These are phyloP conservation scores for Globisporangium apiculatum DNA, from an alignment of 352 stramenopile genomes.

Conservation along the genomic window DNA sequence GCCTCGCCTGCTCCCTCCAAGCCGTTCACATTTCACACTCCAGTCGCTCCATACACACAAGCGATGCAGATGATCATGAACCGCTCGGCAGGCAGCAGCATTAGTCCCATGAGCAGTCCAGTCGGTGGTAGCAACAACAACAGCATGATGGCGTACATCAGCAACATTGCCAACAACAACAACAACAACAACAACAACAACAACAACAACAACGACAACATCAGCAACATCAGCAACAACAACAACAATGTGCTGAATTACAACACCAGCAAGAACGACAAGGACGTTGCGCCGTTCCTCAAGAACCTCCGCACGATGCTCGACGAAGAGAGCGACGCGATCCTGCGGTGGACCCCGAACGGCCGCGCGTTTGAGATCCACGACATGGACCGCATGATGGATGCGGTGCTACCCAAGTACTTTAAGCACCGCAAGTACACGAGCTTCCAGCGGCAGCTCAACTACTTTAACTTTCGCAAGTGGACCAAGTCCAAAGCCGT, in stretches of 20 bases:
- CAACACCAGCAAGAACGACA: constrained; percentile 10
- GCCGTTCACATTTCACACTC: neutral
- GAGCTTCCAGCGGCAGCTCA: constrained; percentile 91
- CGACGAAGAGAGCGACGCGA: constrained; percentile 37
- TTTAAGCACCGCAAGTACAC: constrained; percentile 94
- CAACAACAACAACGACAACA: too few species aligned
- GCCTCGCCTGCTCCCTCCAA: neutral
- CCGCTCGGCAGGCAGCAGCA: neutral
- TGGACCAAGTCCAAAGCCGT: constrained; percentile 80
- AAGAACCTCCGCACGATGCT: constrained; percentile 64
- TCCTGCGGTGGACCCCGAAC: constrained; percentile 61
- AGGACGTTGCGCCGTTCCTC: constrained; percentile 59
- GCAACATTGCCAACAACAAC: too few species aligned
- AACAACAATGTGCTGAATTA: too few species aligned
- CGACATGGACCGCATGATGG: constrained; percentile 79
- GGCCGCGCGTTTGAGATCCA: constrained; percentile 64
- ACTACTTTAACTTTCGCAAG: constrained; percentile 93
- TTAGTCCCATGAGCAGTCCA: constrained; percentile 2
- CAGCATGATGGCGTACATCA: neutral
- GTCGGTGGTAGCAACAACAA: neutral
- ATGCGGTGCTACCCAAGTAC: constrained; percentile 86
- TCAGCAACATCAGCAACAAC: too few species aligned
- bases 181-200: too few species aligned
- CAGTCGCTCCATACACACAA: neutral
- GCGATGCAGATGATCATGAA: constrained; percentile 8